Base-by-base conservation (phyloP, 202 grass and related monocot genomes). In the Panicum virgatum region DNA sequence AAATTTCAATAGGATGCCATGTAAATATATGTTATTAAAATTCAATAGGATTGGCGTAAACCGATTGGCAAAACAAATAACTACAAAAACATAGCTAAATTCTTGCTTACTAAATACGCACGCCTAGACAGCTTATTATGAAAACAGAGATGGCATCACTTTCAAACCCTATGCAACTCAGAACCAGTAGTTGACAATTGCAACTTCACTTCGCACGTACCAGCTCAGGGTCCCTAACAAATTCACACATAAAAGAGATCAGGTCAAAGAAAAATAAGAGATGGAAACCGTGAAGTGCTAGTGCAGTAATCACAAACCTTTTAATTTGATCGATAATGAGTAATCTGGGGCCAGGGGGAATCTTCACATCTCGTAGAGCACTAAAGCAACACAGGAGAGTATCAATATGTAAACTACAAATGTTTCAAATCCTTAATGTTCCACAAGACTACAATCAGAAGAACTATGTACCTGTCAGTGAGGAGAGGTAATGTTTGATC, bases 301-400 rank as follows among this genome's bases (percentile, higher is more conserved):
- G 40, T 68, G 32, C 22, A 60, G 25, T 10, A 34, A 75, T 83
- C 5, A 16, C 79, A 60, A 85, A 99, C 96, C 89, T 99, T 77
- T 90, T 90, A 80, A 99, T 90, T 80, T 96, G 92, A 89, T 93
- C 89, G 14, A 99, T 78, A 37, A 99, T 99, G 43, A 93, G 83
- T 87, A 99, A 89, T 85, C 96, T 93, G 50, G 91, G 92, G 11
- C 96, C 96, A 80, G 92, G 90, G 25, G 91, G 92, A 12, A 99
- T 96, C 53, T 96, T 93, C 76, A 96, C 92, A 79, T 99, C 93
- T 89, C 89, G 93, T 64, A 99, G 83, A 74, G 93, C 96, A 90
- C 93, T 98, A 32, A 38, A 79, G 69, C 29, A 80, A 66, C 77
- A 64, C 44, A 7, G 71, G 53, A 69, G 37, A 66, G 69, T 61